These are phyloP conservation scores for Sporothrix mexicana DNA, from an alignment of 2,329 filamentous ascomycete species.

Conservation along the genomic window DNA sequence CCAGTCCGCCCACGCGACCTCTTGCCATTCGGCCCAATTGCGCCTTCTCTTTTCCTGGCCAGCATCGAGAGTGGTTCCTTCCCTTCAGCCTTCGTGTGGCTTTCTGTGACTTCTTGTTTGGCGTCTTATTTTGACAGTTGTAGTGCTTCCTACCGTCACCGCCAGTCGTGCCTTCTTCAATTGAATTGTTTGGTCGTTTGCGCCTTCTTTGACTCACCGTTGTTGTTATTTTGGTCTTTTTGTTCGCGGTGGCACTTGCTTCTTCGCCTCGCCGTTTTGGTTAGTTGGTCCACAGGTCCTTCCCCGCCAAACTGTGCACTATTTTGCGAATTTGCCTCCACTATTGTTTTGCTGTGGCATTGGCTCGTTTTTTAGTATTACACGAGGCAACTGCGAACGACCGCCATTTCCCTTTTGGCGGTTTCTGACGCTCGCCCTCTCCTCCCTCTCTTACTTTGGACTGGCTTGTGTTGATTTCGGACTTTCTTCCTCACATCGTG, in stretches of 20 bases:
- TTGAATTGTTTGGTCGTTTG: not conserved
- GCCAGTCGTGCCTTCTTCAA: not conserved
- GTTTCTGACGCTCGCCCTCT: not conserved
- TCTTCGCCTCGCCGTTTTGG: constrained; percentile 14
- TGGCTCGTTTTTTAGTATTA: not conserved
- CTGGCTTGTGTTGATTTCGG: not conserved
- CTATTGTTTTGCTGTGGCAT: not conserved
- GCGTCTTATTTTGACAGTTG: not conserved
- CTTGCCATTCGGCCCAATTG: constrained; percentile 5
- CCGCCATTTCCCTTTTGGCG: constrained; percentile 1
- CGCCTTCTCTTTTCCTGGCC: not conserved
- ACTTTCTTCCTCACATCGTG: not conserved
- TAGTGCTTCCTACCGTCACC: not conserved
- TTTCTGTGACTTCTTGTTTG: not conserved
- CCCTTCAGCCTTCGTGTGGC: not conserved
- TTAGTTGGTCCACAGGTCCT: not conserved
- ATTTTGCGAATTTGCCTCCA: constrained; percentile 18
- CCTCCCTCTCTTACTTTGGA: not conserved
- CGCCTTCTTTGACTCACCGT: not conserved
- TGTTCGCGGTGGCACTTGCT: not conserved
- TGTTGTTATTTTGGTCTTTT: not conserved
- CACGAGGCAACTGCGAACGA: constrained; percentile 8
- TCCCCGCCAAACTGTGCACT: constrained; percentile 20
- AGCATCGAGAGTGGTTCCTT: not conserved
- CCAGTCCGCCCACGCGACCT: constrained; percentile 6